These are phyloP conservation scores for Rhodamnia rubescens DNA, from an alignment of 345 rosid species.

Conservation along the genomic window DNA sequence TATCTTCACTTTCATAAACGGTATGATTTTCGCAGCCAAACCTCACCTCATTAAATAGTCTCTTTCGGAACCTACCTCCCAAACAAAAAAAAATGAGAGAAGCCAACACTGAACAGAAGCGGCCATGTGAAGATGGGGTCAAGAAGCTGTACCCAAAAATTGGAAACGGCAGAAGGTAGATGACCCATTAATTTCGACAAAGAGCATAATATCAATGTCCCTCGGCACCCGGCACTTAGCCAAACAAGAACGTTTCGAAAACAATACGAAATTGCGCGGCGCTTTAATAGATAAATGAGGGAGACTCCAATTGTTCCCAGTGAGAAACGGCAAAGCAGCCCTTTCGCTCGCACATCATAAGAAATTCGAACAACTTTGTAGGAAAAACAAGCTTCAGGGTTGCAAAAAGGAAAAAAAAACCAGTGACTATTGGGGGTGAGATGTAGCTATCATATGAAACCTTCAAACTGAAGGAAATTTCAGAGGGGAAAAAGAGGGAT, in stretches of 20 bases:
- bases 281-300: not conserved
- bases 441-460: not conserved
- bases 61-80: not conserved
- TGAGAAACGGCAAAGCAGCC: not conserved
- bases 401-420: not conserved
- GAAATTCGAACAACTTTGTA: not conserved
- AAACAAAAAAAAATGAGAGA: not conserved
- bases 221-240: not conserved
- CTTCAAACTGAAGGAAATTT: not conserved
- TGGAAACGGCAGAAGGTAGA: not conserved
- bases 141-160: not conserved
- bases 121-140: not conserved
- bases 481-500: not conserved
- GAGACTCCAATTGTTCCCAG: not conserved
- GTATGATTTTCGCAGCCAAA: not conserved
- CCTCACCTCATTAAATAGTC: not conserved
- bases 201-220: not conserved
- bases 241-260: not conserved
- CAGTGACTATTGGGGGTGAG: not conserved
- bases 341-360: not conserved
- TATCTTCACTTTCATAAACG: not conserved
- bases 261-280: not conserved
- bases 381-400: not conserved
- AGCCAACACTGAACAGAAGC: not conserved
- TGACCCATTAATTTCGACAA: not conserved